Base-by-base conservation (phyloP, 164 flowering plant genomes). In the Chimonanthus praecox region DNA sequence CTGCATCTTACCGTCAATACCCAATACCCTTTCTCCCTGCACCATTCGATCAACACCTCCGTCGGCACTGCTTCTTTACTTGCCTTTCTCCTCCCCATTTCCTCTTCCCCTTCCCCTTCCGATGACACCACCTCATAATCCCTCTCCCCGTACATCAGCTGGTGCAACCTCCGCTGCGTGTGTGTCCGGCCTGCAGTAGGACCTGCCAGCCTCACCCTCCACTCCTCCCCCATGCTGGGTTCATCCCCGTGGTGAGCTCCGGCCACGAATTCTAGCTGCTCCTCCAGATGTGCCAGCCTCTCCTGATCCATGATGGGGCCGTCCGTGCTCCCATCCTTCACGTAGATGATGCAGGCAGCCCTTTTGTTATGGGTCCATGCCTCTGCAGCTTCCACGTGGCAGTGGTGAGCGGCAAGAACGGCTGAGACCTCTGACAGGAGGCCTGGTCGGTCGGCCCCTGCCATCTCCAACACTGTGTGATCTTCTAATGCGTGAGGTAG, bases 161-260 rank as follows among this genome's bases (percentile, higher is more conserved):
- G 99, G 80, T 95, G 99, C 50, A 92, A 88, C 81, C 99, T 83
- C 81, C 98, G 82, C 77, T 95, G 98, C 0, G 92, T 87, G 80
- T 91, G 97, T 33, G 87, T 87, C 48, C 76, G 77, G 6, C 90
- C 80, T 0, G 83, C 73, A 0, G 72, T 69, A 0, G 94, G 92
- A 10, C 77, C 70, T 0, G 83, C 79, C 64, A 91, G 45, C 74
- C 87, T 82, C 68, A 89, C 89, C 44, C 81, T 80, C 81, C 82
- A 73, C 79, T 87, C 88, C 62, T 6, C 58, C 21, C 51, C 67
- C 10, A 8, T 47, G 46, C 16, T 58, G 64, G 74, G 66, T 85
- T 85, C 10, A 33, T 16, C 44, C 60, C 16, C 16, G 47, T 46
- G 18, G 71, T 88, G 94, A 64, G 94, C 94, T 49, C 83, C 91